Evolutionary conservation across 2,329 filamentous ascomycete genomes (phyloP), one percentile per base, ranked within the genome.

Genomic region (Sarocladiaceae sp.): DNA sequence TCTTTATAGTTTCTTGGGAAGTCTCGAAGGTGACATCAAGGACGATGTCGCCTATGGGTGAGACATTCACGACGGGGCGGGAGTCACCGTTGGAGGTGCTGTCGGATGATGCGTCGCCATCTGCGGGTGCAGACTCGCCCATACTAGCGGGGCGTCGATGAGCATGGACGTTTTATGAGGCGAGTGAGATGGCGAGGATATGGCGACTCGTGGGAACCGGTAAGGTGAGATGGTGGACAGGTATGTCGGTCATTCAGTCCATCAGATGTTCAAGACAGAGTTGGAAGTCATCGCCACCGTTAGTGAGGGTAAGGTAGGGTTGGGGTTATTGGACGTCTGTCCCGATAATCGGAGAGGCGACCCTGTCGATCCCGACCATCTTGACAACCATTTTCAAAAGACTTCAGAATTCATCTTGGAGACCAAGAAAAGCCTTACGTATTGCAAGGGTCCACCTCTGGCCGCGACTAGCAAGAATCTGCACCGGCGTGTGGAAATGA

Each of bases 1-100:
- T 61, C 44, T 65, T 65, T 56, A 82, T 65, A 34, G 71, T 70
- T 48, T 72, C 63, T 33, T 61, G 64, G 3, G 72, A 78, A 27
- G 76, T 80, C 49, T 81, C 74, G 55, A 88, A 85, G 6, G 73
- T 73, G 27, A 88, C 73, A 48, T 81, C 72, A 12, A 89, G 71
- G 24, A 88, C 58, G 16, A 88, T 61, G 54, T 88, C 80, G 27
- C 85, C 85, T 13, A 66, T 63, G 3, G 68, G 52, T 18, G 72
- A 72, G 41, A 88, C 73, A 24, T 70, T 64, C 33, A 79, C 58
- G 44, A 78, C 57, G 40, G 12, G 20, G 23, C 58, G 53, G 33
- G 59, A 53, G 45, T 54, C 50, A 45, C 48, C 52, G 46, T 51
- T 55, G 49, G 51, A 51, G 10, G 45, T 45, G 32, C 33, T 44